phyloP scores from a whole-genome alignment of 2,329 filamentous ascomycete species.

The Exophiala sideris region DNA sequence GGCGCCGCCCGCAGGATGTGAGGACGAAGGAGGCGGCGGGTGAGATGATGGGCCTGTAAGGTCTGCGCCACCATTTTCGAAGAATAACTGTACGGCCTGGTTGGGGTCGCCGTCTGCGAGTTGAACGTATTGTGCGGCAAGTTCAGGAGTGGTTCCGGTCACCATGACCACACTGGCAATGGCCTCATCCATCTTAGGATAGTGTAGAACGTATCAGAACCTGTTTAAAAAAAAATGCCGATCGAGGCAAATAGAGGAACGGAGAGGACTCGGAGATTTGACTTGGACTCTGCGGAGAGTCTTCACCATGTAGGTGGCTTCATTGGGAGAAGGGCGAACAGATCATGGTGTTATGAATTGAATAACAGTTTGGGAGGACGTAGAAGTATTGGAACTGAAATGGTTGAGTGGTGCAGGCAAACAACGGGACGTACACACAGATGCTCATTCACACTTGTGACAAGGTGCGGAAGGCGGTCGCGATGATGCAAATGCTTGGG shows the following conservation, averaged over 20 bases:
- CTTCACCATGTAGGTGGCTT: background rate
- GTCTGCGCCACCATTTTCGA: constrained; percentile 71
- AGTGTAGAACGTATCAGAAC: background rate
- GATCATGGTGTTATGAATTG: background rate
- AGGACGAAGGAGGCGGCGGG: constrained; percentile 30
- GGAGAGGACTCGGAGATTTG: background rate
- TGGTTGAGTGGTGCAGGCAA: background rate
- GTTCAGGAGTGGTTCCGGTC: constrained; percentile 68
- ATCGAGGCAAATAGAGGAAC: background rate
- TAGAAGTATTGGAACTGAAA: background rate
- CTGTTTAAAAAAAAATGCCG: background rate
- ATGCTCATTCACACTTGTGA: background rate
- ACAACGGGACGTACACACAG: constrained; percentile 1
- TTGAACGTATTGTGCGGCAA: constrained; percentile 78
- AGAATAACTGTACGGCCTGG: constrained; percentile 85
- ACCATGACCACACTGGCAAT: constrained; percentile 77
- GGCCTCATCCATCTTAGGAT: constrained; percentile 59
- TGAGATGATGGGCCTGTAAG: constrained; percentile 48
- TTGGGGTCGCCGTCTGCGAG: constrained; percentile 80
- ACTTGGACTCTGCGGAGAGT: constrained; percentile 5
- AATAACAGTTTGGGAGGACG: background rate
- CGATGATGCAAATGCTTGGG: constrained; percentile 15
- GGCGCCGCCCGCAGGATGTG: constrained; percentile 12
- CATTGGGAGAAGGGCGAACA: constrained; percentile 3
- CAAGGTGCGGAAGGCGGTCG: constrained; percentile 2